Conservation (phyloP, 345 rosid genomes). For the Hibiscus trionum region DNA sequence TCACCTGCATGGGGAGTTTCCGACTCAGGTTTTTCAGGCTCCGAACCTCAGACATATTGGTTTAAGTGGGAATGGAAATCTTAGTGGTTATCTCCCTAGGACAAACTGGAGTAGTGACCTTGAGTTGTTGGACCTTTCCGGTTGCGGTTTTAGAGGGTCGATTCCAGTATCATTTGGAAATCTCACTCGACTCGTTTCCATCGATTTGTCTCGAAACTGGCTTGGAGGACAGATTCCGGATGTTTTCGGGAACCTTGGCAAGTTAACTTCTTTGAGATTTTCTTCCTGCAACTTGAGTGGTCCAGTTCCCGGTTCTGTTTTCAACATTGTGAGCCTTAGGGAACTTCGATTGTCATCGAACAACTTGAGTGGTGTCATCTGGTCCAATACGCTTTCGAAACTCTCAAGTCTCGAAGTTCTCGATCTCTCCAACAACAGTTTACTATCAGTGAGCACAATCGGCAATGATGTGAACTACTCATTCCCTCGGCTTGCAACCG, state of each 20-base stretch:
- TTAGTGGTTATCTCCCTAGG: not conserved
- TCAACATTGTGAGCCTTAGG: not conserved
- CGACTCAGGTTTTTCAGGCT: not conserved
- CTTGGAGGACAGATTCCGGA: not conserved
- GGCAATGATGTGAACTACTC: not conserved
- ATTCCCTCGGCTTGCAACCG: not conserved
- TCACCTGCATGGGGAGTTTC: not conserved
- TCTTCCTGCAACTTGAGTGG: not conserved
- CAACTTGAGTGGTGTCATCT: not conserved
- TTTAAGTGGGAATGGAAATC: not conserved
- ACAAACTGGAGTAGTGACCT: not conserved
- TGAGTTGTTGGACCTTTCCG: not conserved
- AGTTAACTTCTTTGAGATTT: not conserved
- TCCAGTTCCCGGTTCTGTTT: not conserved
- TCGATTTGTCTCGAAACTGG: not conserved
- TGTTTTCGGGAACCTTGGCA: not conserved
- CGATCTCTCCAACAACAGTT: not conserved
- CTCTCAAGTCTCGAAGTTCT: not conserved
- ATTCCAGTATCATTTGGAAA: not conserved
- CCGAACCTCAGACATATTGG: not conserved
- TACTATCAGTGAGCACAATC: not conserved
- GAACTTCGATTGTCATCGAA: not conserved
- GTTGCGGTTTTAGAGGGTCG: not conserved
- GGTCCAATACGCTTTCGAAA: not conserved
- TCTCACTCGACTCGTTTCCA: not conserved